Evolutionary conservation across 225 moss, liverwort and hornwort genomes (phyloP).

Genomic region (Sphagnum tenellum): DNA sequence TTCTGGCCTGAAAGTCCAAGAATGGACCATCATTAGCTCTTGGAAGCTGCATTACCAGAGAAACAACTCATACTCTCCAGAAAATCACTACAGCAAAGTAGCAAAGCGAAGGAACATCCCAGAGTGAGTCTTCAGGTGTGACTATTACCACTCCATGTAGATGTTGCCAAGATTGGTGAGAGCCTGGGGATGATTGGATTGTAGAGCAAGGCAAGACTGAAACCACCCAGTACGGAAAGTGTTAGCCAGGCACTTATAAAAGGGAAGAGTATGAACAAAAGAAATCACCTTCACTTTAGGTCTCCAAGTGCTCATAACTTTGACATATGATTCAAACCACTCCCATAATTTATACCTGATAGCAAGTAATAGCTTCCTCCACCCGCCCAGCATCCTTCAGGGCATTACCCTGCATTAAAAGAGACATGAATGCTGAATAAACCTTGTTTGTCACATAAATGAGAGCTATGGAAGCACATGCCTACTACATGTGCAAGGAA

Average conservation of each 20-base stretch:
- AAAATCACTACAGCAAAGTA: no score
- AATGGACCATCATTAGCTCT: no score
- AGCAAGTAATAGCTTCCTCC: constrained; percentile 88
- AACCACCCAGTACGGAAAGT: constrained; percentile 1
- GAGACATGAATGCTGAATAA: no score
- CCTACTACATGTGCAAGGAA: no score
- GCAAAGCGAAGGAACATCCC: not conserved
- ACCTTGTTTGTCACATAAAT: no score
- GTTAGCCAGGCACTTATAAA: no score
- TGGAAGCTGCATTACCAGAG: no score
- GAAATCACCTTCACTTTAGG: not conserved
- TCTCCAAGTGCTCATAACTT: not conserved
- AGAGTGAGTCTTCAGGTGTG: not conserved
- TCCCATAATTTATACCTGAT: constrained; percentile 47
- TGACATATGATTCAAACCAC: no score
- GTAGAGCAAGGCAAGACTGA: constrained; percentile 84
- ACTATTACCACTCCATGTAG: constrained; percentile 89
- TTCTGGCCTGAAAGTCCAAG: no score
- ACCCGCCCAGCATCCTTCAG: constrained; percentile 96
- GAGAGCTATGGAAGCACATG: no score
- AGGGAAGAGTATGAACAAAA: no score
- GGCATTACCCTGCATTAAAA: constrained; percentile 71
- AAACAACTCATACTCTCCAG: no score
- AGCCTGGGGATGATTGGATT: constrained; percentile 92
- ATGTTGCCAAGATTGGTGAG: constrained; percentile 97